Percentiles rank a stretch among this genome's conserved stretches.
These are phyloP conservation scores for Chaetomium globosum DNA, from an alignment of 2,329 filamentous ascomycete species.

Conservation along the genomic window DNA sequence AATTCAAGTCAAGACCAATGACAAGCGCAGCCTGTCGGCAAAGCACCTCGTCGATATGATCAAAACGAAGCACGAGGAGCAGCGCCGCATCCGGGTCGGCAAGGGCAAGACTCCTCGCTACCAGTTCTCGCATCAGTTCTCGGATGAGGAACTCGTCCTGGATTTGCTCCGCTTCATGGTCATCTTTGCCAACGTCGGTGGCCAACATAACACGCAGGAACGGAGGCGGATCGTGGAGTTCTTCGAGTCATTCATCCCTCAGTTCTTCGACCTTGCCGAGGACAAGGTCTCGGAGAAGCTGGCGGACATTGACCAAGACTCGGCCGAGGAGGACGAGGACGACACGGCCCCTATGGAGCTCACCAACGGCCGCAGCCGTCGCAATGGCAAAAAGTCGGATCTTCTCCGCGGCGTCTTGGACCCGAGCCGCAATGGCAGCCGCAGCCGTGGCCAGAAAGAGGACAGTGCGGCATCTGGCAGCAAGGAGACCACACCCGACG, in stretches of 20 bases:
- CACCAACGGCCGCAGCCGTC: slow-evolving; percentile 67
- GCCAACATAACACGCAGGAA: slow-evolving; percentile 70
- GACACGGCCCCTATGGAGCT: slow-evolving; percentile 72
- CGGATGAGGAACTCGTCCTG: slow-evolving; percentile 68
- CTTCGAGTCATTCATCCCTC: slow-evolving; percentile 73
- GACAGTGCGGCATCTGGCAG: slow-evolving; percentile 76
- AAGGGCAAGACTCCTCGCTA: slow-evolving; percentile 64
- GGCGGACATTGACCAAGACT: slow-evolving; percentile 68
- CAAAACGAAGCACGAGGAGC: slow-evolving; percentile 89
- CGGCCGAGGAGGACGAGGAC: slow-evolving; percentile 76
- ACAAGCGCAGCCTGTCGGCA: slow-evolving; percentile 87
- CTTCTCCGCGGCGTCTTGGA: slow-evolving; percentile 86
- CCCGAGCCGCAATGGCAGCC: slow-evolving; percentile 70
- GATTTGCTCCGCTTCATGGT: slow-evolving; percentile 65
- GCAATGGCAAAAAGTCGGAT: slow-evolving; percentile 75
- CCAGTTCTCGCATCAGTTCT: slow-evolving; percentile 76
- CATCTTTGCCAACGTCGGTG: slow-evolving; percentile 67
- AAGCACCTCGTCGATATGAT: slow-evolving; percentile 91
- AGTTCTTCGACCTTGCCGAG: slow-evolving; percentile 75
- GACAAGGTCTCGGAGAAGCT: slow-evolving; percentile 69
- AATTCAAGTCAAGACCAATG: slow-evolving; percentile 80
- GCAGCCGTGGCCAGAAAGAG: slow-evolving; percentile 72
- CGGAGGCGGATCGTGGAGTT: slow-evolving; percentile 75
- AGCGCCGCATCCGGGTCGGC: slow-evolving; percentile 70
- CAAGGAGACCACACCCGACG: slow-evolving; percentile 86